A percentile compares a stretch with the other conserved stretches of the same genome.
Evolutionary conservation across 331 rosid species (phyloP).

Genomic region (Cydonia oblonga): DNA sequence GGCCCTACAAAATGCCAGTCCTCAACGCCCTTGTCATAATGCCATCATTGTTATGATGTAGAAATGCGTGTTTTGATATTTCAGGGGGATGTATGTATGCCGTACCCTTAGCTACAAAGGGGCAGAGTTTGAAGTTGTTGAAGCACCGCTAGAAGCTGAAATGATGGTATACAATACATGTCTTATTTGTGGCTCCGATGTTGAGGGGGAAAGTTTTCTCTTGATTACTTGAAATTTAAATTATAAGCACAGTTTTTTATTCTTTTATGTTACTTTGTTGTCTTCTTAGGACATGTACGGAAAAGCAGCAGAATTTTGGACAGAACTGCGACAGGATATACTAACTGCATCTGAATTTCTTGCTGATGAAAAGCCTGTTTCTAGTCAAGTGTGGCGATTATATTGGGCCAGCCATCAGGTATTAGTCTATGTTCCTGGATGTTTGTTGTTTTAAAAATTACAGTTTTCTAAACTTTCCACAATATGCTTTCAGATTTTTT

Average conservation of each 20-base stretch:
- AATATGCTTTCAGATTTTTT: not conserved
- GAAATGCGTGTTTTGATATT: slow-evolving; percentile 13
- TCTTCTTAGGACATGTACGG: slow-evolving; percentile 65
- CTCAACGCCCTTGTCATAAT: not conserved
- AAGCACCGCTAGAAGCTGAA: slow-evolving; percentile 78
- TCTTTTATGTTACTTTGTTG: not conserved
- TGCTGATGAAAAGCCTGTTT: slow-evolving; percentile 56
- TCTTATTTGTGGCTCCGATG: not conserved
- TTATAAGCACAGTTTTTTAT: not conserved
- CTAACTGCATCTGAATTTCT: slow-evolving; percentile 61
- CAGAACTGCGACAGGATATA: slow-evolving; percentile 73
- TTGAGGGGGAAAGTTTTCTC: not conserved
- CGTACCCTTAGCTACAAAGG: slow-evolving; percentile 95
- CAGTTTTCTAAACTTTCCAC: not conserved
- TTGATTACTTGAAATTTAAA: not conserved
- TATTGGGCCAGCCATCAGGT: slow-evolving; percentile 99
- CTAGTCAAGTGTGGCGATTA: slow-evolving; percentile 86
- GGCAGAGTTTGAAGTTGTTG: slow-evolving; percentile 81
- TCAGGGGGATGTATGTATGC: slow-evolving; percentile 95
- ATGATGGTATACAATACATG: slow-evolving; percentile 59
- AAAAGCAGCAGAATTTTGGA: slow-evolving; percentile 93
- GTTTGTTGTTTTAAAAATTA: not conserved
- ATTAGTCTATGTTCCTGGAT: not conserved
- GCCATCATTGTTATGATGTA: not conserved
- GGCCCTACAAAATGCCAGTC: not conserved